Percentiles rank a stretch among this genome's conserved stretches.
Conservation (phyloP, 2,329 filamentous ascomycete genomes). For the Diaporthe batatas region DNA sequence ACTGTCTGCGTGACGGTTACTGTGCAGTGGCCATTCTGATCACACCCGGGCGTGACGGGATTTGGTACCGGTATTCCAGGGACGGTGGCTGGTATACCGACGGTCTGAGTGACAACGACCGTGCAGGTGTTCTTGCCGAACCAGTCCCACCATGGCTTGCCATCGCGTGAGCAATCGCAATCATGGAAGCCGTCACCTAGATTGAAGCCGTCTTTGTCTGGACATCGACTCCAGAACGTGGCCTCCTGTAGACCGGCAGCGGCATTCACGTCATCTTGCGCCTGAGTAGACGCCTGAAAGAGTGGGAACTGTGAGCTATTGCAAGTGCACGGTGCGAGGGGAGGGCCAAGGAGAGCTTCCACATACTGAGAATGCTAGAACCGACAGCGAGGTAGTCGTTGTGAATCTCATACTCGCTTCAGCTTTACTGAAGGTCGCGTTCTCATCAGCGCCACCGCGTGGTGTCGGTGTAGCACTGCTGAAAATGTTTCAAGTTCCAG, state of each 20-base stretch:
- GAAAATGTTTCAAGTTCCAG: not conserved
- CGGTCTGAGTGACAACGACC: conserved; percentile 1
- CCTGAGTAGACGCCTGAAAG: not conserved
- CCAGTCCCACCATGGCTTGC: conserved; percentile 25
- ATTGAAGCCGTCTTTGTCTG: not conserved
- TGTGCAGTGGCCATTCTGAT: conserved; percentile 16
- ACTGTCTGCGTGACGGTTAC: conserved; percentile 21
- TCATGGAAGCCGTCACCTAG: not conserved
- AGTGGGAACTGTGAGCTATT: not conserved
- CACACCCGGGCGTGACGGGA: conserved; percentile 7
- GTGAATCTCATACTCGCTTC: conserved; percentile 1
- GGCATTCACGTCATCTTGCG: conserved; percentile 13
- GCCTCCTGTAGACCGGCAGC: not conserved
- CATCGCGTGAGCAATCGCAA: conserved; percentile 13
- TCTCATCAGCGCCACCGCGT: not conserved
- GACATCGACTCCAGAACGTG: conserved; percentile 8
- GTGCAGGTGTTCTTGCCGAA: conserved; percentile 16
- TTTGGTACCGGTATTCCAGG: not conserved
- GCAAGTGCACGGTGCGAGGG: too few relatives aligned
- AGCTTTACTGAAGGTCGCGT: conserved; percentile 7
- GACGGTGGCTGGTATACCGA: not conserved
- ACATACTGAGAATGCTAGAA: conserved; percentile 5
- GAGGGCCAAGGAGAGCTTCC: not conserved
- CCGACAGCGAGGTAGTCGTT: conserved; percentile 3
- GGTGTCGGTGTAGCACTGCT: not conserved